Base-by-base conservation (phyloP, 352 stramenopile species). In the Phytophthora pisi region DNA sequence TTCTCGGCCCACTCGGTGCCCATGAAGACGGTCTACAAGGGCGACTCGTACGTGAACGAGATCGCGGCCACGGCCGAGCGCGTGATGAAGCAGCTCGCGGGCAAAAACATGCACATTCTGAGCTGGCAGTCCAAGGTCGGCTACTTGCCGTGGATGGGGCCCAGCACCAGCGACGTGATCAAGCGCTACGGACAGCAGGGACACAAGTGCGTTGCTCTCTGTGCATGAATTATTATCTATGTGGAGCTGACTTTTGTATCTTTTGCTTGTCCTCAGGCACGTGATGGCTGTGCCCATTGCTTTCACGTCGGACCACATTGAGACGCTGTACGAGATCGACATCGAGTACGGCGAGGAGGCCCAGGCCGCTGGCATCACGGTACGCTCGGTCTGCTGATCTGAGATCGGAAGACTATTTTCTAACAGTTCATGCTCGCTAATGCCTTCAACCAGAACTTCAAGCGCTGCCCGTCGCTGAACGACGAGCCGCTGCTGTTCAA, bases 311-410 rank as follows among this genome's bases (percentile, higher is more conserved):
- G 98, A 99, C 81, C 97, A 99, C 78, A 99, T 99, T 60, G 97
- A 99, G 77, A 99, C 98, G 36, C 88, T 99, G 45, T 98, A 99
- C 78, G 98, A 99, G 79, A 99, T 99, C 72, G 98, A 99, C 84
- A 98, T 99, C 66, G 98, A 99, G 79, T 99, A 99, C 77, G 85
- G 89, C 28, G 96, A 99, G 68, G 83, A 99, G 45, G 98, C 98
- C 10, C 61, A 98, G 50, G 92, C 98, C 55, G 92, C 84, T 63
- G 97, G 97, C 51, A 98, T 99, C 63, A 88, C 80, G 54, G 93
- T 90, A 51, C 43, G 74, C 78, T 24, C 40, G 34, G 18, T 1
- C 18, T n/a, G 23, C 20, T 46, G 38, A 46, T 20, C 13, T 1
- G 15, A 20, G 38, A 10, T 5, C 9, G 13, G 5, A 46, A 20